Base-by-base conservation (phyloP, 23 red algal species). In the Cyanidioschyzon merolae region DNA sequence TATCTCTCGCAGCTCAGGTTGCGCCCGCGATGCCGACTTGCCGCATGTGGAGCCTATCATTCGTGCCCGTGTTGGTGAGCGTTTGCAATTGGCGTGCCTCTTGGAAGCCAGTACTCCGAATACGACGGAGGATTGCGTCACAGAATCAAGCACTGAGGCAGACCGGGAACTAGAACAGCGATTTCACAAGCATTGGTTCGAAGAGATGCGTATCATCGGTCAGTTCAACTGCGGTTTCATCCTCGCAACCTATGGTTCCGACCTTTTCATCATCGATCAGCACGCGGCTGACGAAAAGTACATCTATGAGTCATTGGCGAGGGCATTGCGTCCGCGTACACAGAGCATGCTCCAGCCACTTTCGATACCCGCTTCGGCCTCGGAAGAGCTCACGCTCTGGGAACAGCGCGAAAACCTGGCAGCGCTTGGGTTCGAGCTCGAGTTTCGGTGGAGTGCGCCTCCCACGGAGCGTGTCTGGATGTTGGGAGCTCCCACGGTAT, bases 251-350 rank as follows among this genome's bases (percentile, higher is more conserved):
- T 78, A 74, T 34, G 79, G 68, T 40, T 37, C 30, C 30, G 79
- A 91, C 54, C 39, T 96, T 39, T 96, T 90, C 75, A 90, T 96
- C 34, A 82, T 96, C 59, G 92, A 96, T 74, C 92, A 96, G 76
- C 92, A 96, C 36, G 92, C 92, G 1, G 89, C 92, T 30, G 92
- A 96, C 39, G 92, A 96, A 75, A 90, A 91, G 80, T 96, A 80
- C 40, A 88, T 90, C 59, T 96, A 86, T 34, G 92, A 96, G 76
- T 50, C 59, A 21, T 74, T 96, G 17, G 45, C 79, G 41, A 37
- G 68, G 51, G 63, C 74, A 34, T 76, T 82, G 0, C 58, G 67
- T 0, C 74, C 88, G 50, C 67, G 51, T 18, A 75, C 76, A 76
- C 91, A 95, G 75, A 41, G 57, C 21, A 79, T 89, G 0, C 37